A percentile compares a stretch with the other conserved stretches of the same genome.
Evolutionary conservation across 2,329 filamentous ascomycete species (phyloP).

Genomic region (Plectosphaerella cucumerina): DNA sequence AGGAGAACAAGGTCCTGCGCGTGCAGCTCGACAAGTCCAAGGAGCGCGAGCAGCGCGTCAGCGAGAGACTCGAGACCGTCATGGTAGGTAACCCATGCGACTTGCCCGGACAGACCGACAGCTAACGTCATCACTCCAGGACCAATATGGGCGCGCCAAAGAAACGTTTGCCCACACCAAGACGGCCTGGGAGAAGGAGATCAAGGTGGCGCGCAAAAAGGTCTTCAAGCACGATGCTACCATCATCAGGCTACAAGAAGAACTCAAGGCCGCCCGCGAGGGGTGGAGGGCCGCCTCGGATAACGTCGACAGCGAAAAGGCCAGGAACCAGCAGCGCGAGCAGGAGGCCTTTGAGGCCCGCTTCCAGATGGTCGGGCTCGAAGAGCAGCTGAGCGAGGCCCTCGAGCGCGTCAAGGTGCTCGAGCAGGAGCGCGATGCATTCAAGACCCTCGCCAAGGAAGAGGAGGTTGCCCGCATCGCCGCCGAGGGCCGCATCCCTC

Average conservation of each 20-base stretch:
- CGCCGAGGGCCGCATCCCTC: constrained; percentile 64
- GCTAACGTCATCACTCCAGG: constrained; percentile 36
- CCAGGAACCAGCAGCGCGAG: constrained; percentile 56
- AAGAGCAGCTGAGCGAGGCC: constrained; percentile 64
- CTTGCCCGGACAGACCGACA: background rate
- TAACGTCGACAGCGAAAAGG: constrained; percentile 58
- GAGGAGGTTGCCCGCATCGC: constrained; percentile 71
- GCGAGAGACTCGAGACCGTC: constrained; percentile 62
- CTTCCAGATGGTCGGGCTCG: constrained; percentile 59
- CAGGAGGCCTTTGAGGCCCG: constrained; percentile 66
- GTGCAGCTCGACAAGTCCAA: constrained; percentile 61
- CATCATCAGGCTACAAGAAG: constrained; percentile 69
- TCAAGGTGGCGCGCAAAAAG: constrained; percentile 65
- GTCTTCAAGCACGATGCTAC: constrained; percentile 70
- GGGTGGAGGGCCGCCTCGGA: constrained; percentile 53
- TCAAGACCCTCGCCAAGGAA: constrained; percentile 67
- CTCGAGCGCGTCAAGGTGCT: constrained; percentile 59
- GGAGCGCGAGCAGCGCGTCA: constrained; percentile 61
- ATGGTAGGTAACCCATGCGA: constrained; percentile 49
- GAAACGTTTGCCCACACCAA: constrained; percentile 65
- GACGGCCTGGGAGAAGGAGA: constrained; percentile 69
- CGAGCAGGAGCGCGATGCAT: constrained; percentile 70
- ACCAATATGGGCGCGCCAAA: constrained; percentile 66
- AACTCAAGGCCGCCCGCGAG: constrained; percentile 59
- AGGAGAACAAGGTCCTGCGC: constrained; percentile 53